Conservation (phyloP, 164 flowering plant genomes). For the Umbilicus rupestris region DNA sequence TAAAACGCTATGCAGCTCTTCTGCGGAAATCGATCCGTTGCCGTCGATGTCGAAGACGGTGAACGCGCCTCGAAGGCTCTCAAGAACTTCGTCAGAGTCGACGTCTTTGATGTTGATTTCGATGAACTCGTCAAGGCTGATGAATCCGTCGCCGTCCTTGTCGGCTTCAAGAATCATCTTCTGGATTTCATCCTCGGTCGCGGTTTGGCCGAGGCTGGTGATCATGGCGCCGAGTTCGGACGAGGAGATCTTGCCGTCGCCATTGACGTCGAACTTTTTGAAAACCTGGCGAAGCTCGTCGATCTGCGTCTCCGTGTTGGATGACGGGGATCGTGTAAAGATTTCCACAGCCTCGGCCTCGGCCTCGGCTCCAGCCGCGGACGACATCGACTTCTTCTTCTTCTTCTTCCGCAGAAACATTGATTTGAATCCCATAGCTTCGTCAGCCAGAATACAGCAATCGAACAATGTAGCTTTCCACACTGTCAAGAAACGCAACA, state of each 20-base stretch:
- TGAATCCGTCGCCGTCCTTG: constrained; percentile 70
- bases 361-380: background rate
- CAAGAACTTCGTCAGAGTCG: constrained; percentile 31
- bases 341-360: background rate
- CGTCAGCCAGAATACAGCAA: background rate
- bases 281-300: constrained; percentile 59
- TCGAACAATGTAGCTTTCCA: too few relatives aligned
- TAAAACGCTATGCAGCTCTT: constrained; percentile 55
- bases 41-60: constrained; percentile 56
- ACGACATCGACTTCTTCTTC: background rate
- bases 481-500: too few relatives aligned
- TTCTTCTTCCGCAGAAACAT: constrained; percentile 20
- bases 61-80: constrained; percentile 55
- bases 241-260: constrained; percentile 76
- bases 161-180: constrained; percentile 53
- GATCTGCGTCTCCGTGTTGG: constrained; percentile 16
- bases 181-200: constrained; percentile 42
- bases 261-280: constrained; percentile 65
- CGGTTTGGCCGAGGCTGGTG: constrained; percentile 42
- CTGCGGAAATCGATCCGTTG: constrained; percentile 62
- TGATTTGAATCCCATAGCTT: constrained; percentile 18
- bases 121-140: constrained; percentile 52
- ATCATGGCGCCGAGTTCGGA: constrained; percentile 57
- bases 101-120: constrained; percentile 53
- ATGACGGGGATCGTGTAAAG: constrained; percentile 11